Percentiles rank a stretch among this genome's conserved stretches.
These are phyloP conservation scores for Iberis pinnata DNA, from an alignment of 345 rosid genomes.

Conservation along the genomic window DNA sequence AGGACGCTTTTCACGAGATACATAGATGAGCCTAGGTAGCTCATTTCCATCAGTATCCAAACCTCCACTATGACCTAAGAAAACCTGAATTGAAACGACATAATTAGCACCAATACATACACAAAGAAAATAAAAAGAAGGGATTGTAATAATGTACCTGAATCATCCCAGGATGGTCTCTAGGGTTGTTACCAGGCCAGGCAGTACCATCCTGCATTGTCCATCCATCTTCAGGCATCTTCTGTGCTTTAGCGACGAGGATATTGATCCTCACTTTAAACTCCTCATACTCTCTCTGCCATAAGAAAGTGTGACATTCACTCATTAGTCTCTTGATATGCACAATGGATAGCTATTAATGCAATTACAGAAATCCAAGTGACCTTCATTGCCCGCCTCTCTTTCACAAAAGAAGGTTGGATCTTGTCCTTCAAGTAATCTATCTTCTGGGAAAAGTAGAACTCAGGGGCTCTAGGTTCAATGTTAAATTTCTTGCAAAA, in stretches of 20 bases:
- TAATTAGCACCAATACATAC: background rate
- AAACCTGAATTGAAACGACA: slow-evolving; percentile 44
- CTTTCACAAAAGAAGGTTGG: slow-evolving; percentile 95
- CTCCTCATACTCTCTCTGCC: slow-evolving; percentile 98
- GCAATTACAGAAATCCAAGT: background rate
- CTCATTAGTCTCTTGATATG: background rate
- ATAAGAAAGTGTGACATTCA: slow-evolving; percentile 2
- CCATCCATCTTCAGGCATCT: slow-evolving; percentile 99
- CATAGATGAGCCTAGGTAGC: slow-evolving; percentile 93
- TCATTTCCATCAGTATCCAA: slow-evolving; percentile 95
- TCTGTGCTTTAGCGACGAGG: slow-evolving; percentile 93
- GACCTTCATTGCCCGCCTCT: slow-evolving; percentile 95
- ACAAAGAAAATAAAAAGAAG: background rate
- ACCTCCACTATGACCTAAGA: slow-evolving; percentile 95
- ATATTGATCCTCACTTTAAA: slow-evolving; percentile 95
- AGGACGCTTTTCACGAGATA: slow-evolving; percentile 98
- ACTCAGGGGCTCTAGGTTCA: slow-evolving; percentile 97
- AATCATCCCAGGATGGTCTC: slow-evolving; percentile 99
- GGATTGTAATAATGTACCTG: slow-evolving; percentile 39
- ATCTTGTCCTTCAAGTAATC: slow-evolving; percentile 96
- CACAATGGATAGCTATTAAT: no score
- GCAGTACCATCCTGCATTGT: slow-evolving; percentile 99
- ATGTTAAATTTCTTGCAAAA: slow-evolving; percentile 92
- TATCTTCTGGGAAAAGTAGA: slow-evolving; percentile 92
- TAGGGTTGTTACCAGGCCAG: slow-evolving; percentile 97